phyloP scores from a whole-genome alignment of 441 rosid genomes.

The Codiaeum variegatum region DNA sequence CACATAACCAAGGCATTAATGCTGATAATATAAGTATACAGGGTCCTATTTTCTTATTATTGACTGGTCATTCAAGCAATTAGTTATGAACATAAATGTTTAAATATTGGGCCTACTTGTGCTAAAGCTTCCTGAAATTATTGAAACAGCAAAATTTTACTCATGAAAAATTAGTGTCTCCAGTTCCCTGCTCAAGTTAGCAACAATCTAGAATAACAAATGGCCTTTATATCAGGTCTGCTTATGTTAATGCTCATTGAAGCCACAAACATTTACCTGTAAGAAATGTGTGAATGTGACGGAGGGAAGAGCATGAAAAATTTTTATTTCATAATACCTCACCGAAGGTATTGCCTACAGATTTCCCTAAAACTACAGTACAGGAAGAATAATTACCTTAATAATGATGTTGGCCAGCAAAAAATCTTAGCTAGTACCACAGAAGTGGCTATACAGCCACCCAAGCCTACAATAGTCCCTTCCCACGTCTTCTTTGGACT shows the following conservation, averaged over 20 bases:
- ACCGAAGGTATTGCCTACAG: not conserved
- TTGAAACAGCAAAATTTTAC: not conserved
- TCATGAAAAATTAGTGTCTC: not conserved
- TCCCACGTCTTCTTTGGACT: constrained; percentile 99
- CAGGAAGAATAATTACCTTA: constrained; percentile 44
- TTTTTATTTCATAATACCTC: not conserved
- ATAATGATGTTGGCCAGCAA: constrained; percentile 71
- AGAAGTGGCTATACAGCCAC: constrained; percentile 74
- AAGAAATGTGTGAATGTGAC: not conserved
- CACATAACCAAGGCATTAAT: not conserved
- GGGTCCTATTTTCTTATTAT: not conserved
- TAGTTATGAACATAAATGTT: not conserved
- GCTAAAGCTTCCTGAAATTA: not conserved
- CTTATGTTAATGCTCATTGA: not conserved
- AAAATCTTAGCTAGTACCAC: constrained; percentile 53
- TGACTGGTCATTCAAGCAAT: not conserved
- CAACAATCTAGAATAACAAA: not conserved
- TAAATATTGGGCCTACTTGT: not conserved
- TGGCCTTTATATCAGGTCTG: not conserved
- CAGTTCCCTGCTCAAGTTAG: not conserved
- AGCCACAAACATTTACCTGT: not conserved
- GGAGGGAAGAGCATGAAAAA: not conserved
- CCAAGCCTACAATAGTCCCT: constrained; percentile 78
- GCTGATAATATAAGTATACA: not conserved
- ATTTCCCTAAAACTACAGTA: not conserved